Evolutionary conservation across 495 filamentous ascomycete genomes (phyloP), one percentile per base, ranked within the genome.

Genomic region (Sordaria brevicollis): DNA sequence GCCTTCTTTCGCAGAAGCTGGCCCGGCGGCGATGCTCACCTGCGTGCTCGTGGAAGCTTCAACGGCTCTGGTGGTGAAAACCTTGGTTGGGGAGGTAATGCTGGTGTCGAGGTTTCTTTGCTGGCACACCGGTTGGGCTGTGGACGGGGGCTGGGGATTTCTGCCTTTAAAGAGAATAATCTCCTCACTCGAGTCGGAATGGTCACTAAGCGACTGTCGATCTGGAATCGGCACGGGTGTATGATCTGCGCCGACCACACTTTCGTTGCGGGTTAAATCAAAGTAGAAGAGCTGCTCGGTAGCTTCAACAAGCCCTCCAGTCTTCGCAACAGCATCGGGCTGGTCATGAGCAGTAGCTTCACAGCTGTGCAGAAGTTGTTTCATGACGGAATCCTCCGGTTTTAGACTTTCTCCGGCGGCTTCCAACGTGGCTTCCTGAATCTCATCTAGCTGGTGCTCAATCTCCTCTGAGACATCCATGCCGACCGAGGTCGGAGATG

Each of bases 121-220:
- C 49, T 62, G 11, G 49, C 25, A 31, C 17, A 62, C 49, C 49
- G 25, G 10, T 68, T 65, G 54, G 21, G 65, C 74, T 67, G 43
- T 76, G 43, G 49, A 29, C 25, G 41, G 39, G 36, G 54, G 17
- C 13, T 67, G 69, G 10, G 57, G 38, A 21, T 81, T 78, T 62
- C 89, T 80, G 35, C 89, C 89, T 66, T 77, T 78, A 75, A 92
- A 92, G 8, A 91, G 70, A 62, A 92, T 86, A n/a, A 90, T 77
- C 67, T 92, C 90, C 17, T 89, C 87, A 73, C 85, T 87, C 3
- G 88, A 89, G 69, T 87, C 83, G 0, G 86, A 88, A 8, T 74
- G 73, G 0, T 76, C 70, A n/a, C 80, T 80, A 8, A 71, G 69
- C 8, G 86, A 86, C 6, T 37, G 70, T 17, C 35, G 70, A 31